A percentile compares a stretch with the other conserved stretches of the same genome.
Evolutionary conservation across 805 yeast genomes (phyloP).

Genomic region (Suhomyces sp.): DNA sequence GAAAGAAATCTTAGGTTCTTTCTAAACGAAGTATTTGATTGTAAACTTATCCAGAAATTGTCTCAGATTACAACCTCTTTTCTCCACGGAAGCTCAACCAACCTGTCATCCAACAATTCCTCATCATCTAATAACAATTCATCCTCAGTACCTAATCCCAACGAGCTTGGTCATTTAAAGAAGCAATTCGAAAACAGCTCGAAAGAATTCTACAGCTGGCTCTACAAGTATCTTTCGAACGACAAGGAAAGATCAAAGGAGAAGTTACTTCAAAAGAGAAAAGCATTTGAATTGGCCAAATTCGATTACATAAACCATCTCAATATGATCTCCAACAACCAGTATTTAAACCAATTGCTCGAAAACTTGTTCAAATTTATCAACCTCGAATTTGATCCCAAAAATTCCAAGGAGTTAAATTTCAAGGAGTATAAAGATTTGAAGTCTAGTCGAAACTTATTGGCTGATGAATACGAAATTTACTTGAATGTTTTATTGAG

Average conservation of each 20-base stretch:
- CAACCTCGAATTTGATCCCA: conserved; percentile 15
- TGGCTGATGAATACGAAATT: conserved; percentile 24
- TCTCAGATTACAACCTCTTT: conserved; percentile 1
- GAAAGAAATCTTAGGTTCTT: conserved; percentile 30
- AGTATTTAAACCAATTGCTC: conserved; percentile 36
- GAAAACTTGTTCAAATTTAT: conserved; percentile 38
- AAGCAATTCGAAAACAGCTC: conserved; percentile 39
- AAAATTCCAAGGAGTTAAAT: conserved; percentile 13
- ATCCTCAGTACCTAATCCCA: conserved; percentile 5
- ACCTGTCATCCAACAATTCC: not conserved
- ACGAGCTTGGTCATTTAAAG: conserved; percentile 24
- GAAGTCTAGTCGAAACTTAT: conserved; percentile 15
- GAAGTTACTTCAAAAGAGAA: conserved; percentile 33
- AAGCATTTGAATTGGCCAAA: conserved; percentile 42
- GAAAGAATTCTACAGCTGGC: conserved; percentile 43
- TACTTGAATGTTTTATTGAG: conserved; percentile 34
- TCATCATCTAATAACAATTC: conserved; percentile 4
- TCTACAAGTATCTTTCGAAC: conserved; percentile 41
- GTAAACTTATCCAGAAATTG: conserved; percentile 27
- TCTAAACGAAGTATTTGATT: conserved; percentile 26
- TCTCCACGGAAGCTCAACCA: not conserved
- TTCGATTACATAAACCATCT: conserved; percentile 46
- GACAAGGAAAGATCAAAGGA: conserved; percentile 44
- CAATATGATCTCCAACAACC: conserved; percentile 35
- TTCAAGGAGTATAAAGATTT: conserved; percentile 13